phyloP scores from a whole-genome alignment of 2,329 filamentous ascomycete genomes.

The Alternaria alternata region DNA sequence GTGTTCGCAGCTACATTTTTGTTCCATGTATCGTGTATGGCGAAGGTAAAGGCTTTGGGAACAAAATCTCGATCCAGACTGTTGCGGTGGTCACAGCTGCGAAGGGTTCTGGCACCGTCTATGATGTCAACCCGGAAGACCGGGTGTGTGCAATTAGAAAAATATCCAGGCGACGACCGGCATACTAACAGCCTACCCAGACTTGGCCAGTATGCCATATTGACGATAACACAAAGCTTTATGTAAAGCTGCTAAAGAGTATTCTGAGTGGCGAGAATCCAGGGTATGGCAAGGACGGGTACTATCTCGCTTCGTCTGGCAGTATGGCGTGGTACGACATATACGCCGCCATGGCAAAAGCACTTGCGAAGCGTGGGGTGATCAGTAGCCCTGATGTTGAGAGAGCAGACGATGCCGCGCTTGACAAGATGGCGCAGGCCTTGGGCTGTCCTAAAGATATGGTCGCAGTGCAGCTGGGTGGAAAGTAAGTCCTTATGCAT shows the following conservation, averaged over 20 bases:
- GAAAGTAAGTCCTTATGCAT: constrained; percentile 48
- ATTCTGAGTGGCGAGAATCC: constrained; percentile 54
- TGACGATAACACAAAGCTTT: constrained; percentile 57
- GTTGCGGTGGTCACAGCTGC: constrained; percentile 59
- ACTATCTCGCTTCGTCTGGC: constrained; percentile 61
- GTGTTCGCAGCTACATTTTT: constrained; percentile 63
- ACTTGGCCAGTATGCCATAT: constrained; percentile 64
- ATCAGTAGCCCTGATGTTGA: constrained; percentile 51
- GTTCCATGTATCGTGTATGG: constrained; percentile 63
- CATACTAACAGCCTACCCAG: constrained; percentile 34
- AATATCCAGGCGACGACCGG: constrained; percentile 14
- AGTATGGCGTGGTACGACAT: constrained; percentile 61
- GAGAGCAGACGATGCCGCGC: constrained; percentile 45
- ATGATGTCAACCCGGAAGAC: constrained; percentile 21
- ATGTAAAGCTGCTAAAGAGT: constrained; percentile 55
- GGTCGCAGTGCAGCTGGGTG: constrained; percentile 51
- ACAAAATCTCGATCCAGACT: constrained; percentile 61
- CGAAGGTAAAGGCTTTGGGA: constrained; percentile 60
- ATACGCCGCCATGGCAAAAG: constrained; percentile 56
- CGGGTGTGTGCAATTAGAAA: not conserved
- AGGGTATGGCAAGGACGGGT: constrained; percentile 56
- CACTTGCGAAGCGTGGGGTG: constrained; percentile 52
- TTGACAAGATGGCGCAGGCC: constrained; percentile 52
- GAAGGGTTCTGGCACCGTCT: constrained; percentile 51
- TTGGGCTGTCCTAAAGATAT: not conserved